Evolutionary conservation across 1,284 basidiomycete species (phyloP).

Genomic region (Puccinia horiana): DNA sequence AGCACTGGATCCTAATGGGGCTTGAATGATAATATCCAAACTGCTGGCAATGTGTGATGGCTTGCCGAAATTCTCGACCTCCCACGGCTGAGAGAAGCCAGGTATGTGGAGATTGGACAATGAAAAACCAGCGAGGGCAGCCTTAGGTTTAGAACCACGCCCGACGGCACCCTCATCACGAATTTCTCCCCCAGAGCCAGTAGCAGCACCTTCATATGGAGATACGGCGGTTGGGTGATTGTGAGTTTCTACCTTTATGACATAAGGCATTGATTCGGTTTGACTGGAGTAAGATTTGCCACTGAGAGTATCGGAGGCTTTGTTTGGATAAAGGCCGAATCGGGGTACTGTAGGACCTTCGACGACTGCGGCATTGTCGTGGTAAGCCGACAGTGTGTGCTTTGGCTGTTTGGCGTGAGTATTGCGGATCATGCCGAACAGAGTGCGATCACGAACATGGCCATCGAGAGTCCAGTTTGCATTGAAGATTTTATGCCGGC

Average conservation of each 20-base stretch:
- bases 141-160: slow-evolving; percentile 92
- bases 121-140: slow-evolving; percentile 88
- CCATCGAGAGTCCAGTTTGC: slow-evolving; percentile 90
- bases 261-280: slow-evolving; percentile 78
- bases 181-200: slow-evolving; percentile 96
- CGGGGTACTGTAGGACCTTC: slow-evolving; percentile 72
- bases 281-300: slow-evolving; percentile 57
- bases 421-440: slow-evolving; percentile 98
- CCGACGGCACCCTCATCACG: slow-evolving; percentile 96
- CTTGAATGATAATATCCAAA: slow-evolving; percentile 95
- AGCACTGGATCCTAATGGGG: slow-evolving; percentile 86
- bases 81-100: slow-evolving; percentile 84
- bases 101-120: slow-evolving; percentile 93
- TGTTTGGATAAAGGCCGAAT: slow-evolving; percentile 63
- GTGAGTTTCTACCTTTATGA: slow-evolving; percentile 98
- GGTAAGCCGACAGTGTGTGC: slow-evolving; percentile 88
- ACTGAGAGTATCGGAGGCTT: background rate
- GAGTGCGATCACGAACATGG: slow-evolving; percentile 69
- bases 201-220: slow-evolving; percentile 94
- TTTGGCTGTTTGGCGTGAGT: slow-evolving; percentile 64
- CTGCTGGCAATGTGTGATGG: slow-evolving; percentile 89
- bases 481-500: slow-evolving; percentile 99
- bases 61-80: slow-evolving; percentile 77
- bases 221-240: slow-evolving; percentile 99
- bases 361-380: slow-evolving; percentile 95